Percentiles rank a stretch among this genome's conserved stretches.
Conservation (phyloP, 2,329 filamentous ascomycete genomes). For the Trichoderma sp. region DNA sequence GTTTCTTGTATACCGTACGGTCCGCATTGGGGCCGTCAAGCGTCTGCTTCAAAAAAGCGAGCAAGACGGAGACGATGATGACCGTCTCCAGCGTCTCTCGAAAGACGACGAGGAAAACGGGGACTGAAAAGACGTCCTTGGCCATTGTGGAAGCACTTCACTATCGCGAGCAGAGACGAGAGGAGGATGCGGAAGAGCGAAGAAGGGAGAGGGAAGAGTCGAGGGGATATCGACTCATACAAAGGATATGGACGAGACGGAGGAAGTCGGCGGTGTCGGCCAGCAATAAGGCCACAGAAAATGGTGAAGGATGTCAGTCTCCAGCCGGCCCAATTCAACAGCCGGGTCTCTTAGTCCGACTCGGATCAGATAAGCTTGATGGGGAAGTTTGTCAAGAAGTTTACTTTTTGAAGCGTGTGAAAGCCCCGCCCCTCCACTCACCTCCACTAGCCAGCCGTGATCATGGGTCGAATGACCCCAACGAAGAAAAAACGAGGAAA, state of each 20-base stretch:
- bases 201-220: neutral
- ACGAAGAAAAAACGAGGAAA: neutral
- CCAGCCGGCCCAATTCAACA: slow-evolving; percentile 9
- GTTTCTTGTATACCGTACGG: slow-evolving; percentile 62
- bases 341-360: neutral
- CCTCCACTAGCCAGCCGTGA: neutral
- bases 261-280: neutral
- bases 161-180: neutral
- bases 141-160: slow-evolving; percentile 48
- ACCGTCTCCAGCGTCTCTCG: slow-evolving; percentile 80
- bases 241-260: neutral
- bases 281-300: neutral
- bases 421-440: neutral
- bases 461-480: neutral
- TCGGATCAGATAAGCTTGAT: slow-evolving; percentile 21
- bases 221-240: slow-evolving; percentile 7
- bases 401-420: neutral
- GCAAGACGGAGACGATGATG: slow-evolving; percentile 84
- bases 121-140: slow-evolving; percentile 72
- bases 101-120: slow-evolving; percentile 89
- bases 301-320: neutral
- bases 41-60: slow-evolving; percentile 82
- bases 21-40: slow-evolving; percentile 66
- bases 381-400: neutral
- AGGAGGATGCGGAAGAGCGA: neutral